Evolutionary conservation across 768 basidiomycete species (phyloP).

Genomic region (Panaeolus papilionaceus): DNA sequence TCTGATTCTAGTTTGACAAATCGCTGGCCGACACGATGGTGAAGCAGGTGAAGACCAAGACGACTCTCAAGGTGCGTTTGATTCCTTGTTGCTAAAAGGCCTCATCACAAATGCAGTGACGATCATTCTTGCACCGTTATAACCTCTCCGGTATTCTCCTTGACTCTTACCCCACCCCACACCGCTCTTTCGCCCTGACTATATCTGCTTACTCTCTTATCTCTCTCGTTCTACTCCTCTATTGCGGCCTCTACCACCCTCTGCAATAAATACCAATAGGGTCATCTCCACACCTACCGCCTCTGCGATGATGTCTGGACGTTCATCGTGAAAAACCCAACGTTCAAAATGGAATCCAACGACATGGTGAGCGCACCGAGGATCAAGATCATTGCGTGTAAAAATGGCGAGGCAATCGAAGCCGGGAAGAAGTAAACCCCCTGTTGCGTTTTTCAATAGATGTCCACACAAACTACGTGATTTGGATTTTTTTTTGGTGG

Average conservation of each 20-base stretch:
- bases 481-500: constrained; percentile 1
- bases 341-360: constrained; percentile 95
- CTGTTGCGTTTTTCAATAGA: not conserved
- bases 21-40: constrained; percentile 92
- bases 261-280: constrained; percentile 47
- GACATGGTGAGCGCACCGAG: constrained; percentile 74
- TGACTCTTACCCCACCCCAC: not conserved
- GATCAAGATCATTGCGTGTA: constrained; percentile 99
- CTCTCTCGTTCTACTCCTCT: not conserved
- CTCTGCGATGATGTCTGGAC: constrained; percentile 99
- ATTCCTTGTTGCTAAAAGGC: not conserved
- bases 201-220: not conserved
- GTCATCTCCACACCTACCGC: constrained; percentile 90
- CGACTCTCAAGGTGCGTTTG: constrained; percentile 79
- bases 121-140: not conserved
- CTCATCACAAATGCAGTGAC: not conserved
- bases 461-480: not conserved
- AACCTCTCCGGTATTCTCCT: not conserved
- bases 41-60: constrained; percentile 94
- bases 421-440: constrained; percentile 71
- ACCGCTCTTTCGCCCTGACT: not conserved
- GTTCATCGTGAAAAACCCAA: constrained; percentile 92
- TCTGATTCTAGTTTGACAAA: constrained; percentile 90
- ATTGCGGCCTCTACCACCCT: not conserved
- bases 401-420: constrained; percentile 90